phyloP scores from a whole-genome alignment of 2,329 filamentous ascomycete genomes.

The Trichophyton rubrum region DNA sequence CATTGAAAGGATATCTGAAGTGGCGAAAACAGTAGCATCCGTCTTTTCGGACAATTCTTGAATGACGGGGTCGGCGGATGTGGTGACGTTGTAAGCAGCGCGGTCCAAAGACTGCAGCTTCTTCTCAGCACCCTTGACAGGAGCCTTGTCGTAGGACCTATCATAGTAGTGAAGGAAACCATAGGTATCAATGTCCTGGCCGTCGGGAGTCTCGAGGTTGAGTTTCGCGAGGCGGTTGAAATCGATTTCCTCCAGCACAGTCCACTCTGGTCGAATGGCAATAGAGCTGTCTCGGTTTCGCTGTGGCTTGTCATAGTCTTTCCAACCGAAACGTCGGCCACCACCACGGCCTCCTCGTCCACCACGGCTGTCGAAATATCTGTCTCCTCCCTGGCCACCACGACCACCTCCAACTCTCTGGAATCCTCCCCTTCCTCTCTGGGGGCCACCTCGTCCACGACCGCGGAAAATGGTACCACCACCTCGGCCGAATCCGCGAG shows the following conservation, averaged over 20 bases:
- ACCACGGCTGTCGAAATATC: constrained; percentile 57
- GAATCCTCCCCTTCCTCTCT: constrained; percentile 58
- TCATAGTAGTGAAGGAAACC: constrained; percentile 99
- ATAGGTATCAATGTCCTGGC: constrained; percentile 89
- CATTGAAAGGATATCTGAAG: constrained; percentile 95
- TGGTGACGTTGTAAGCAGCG: constrained; percentile 95
- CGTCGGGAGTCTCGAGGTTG: constrained; percentile 86
- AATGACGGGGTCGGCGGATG: constrained; percentile 88
- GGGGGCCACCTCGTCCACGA: constrained; percentile 36
- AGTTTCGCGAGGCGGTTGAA: constrained; percentile 91
- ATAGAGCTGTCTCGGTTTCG: constrained; percentile 93
- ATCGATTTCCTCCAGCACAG: constrained; percentile 94
- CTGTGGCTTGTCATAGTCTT: constrained; percentile 95
- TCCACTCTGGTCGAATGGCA: constrained; percentile 92
- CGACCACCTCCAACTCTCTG: constrained; percentile 57
- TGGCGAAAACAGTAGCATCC: constrained; percentile 92
- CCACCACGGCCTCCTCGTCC: constrained; percentile 54
- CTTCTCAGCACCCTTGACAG: constrained; percentile 76
- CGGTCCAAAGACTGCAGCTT: constrained; percentile 83
- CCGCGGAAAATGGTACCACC: constrained; percentile 83
- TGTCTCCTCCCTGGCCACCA: constrained; percentile 50
- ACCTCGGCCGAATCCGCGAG: constrained; percentile 67
- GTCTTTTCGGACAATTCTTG: constrained; percentile 93
- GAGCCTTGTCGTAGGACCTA: constrained; percentile 83
- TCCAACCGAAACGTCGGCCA: constrained; percentile 90